phyloP scores from a whole-genome alignment of 192 early-diverging fungal genomes.

The Backusella macrospora region DNA sequence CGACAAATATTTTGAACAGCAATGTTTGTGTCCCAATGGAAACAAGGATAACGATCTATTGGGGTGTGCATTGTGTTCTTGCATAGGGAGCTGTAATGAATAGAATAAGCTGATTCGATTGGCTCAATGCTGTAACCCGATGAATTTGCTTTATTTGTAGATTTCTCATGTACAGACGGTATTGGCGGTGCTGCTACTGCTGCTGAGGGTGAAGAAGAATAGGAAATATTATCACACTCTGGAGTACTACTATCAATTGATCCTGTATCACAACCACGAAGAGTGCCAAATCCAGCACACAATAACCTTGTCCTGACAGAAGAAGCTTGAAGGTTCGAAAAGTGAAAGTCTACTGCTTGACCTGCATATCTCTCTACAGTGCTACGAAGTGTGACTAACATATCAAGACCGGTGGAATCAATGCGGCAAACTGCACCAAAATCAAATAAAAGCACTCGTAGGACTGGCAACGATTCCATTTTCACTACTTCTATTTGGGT shows the following conservation, averaged over 20 bases:
- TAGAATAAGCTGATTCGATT: neutral
- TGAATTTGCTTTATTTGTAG: conserved; percentile 7
- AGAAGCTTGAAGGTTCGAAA: conserved; percentile 18
- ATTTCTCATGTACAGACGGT: conserved; percentile 9
- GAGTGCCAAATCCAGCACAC: conserved; percentile 26
- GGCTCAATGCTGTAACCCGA: neutral
- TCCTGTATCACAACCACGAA: conserved; percentile 2
- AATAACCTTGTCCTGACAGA: conserved; percentile 20
- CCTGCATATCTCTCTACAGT: conserved; percentile 33
- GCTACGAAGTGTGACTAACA: conserved; percentile 59
- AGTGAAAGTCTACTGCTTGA: conserved; percentile 35
- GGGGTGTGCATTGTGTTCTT: conserved; percentile 12
- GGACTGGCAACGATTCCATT: conserved; percentile 39
- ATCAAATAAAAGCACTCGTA: conserved; percentile 81
- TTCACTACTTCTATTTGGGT: neutral
- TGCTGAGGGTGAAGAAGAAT: neutral
- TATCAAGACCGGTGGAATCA: conserved; percentile 82
- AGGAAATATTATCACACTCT: neutral
- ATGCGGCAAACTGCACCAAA: conserved; percentile 75
- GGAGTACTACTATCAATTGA: neutral
- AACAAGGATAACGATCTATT: conserved; percentile 35
- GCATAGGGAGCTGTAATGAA: neutral
- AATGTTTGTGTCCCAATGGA: conserved; percentile 39
- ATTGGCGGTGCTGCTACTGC: neutral
- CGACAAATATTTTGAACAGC: conserved; percentile 27